Conservation (phyloP, 2,329 filamentous ascomycete species). For the Myriosclerotinia curreyana region DNA sequence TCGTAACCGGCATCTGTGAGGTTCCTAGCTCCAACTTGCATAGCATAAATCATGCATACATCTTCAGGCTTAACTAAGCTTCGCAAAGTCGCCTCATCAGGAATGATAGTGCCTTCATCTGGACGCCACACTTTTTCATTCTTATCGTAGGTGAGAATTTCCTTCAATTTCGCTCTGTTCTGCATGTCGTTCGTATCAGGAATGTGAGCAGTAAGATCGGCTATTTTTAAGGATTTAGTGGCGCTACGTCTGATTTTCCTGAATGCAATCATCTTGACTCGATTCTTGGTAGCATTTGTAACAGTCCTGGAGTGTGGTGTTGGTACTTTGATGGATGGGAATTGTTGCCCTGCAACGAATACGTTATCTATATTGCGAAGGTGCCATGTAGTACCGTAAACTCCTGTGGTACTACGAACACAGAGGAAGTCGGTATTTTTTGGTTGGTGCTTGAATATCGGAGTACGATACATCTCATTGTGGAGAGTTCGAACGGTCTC, state of each 20-base stretch:
- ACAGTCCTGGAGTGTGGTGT: slow-evolving; percentile 92
- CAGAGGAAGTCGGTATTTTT: slow-evolving; percentile 83
- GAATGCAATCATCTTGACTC: slow-evolving; percentile 93
- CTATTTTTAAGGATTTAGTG: slow-evolving; percentile 66
- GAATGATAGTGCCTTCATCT: slow-evolving; percentile 66
- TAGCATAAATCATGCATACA: slow-evolving; percentile 89
- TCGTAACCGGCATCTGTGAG: slow-evolving; percentile 89
- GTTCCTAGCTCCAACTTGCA: slow-evolving; percentile 92
- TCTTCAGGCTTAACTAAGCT: slow-evolving; percentile 93
- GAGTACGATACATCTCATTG: slow-evolving; percentile 93
- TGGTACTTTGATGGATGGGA: slow-evolving; percentile 88
- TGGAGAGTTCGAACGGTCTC: slow-evolving; percentile 88
- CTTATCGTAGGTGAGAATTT: slow-evolving; percentile 90
- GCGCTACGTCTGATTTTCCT: slow-evolving; percentile 78
- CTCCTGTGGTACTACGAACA: slow-evolving; percentile 74
- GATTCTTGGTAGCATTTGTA: slow-evolving; percentile 94
- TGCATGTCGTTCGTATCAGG: slow-evolving; percentile 92
- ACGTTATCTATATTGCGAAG: slow-evolving; percentile 88
- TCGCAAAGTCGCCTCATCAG: slow-evolving; percentile 77
- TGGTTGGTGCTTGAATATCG: slow-evolving; percentile 82
- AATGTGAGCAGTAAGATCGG: slow-evolving; percentile 88
- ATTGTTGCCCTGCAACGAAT: slow-evolving; percentile 86
- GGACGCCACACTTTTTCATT: slow-evolving; percentile 81
- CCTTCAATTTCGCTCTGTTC: slow-evolving; percentile 93
- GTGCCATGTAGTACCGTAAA: slow-evolving; percentile 75